Evolutionary conservation across 2,329 filamentous ascomycete genomes (phyloP).

Genomic region (Ciborinia camelliae): DNA sequence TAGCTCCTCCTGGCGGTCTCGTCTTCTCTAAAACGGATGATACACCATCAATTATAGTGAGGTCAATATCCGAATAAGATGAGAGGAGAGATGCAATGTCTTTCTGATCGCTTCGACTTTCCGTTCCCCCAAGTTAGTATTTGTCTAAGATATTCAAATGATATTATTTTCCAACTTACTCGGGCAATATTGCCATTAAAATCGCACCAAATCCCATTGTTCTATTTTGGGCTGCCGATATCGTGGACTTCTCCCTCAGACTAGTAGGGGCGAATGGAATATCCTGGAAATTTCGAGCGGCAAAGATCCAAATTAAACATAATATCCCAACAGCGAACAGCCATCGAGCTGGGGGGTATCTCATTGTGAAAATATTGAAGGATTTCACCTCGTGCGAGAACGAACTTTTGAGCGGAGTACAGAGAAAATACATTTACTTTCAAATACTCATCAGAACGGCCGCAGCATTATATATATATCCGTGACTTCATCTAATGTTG

Average conservation of each 20-base stretch:
- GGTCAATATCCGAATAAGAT: slow-evolving; percentile 5
- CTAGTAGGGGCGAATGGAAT: neutral
- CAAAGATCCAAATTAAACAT: neutral
- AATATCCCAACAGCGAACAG: neutral
- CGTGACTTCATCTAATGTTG: slow-evolving; percentile 90
- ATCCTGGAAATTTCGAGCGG: neutral
- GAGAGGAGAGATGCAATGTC: slow-evolving; percentile 3
- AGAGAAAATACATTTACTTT: slow-evolving; percentile 55
- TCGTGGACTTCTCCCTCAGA: neutral
- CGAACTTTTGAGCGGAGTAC: neutral
- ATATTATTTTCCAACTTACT: neutral
- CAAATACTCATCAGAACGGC: slow-evolving; percentile 96
- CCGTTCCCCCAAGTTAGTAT: neutral
- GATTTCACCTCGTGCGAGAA: neutral
- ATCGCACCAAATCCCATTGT: slow-evolving; percentile 8
- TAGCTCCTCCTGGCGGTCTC: neutral
- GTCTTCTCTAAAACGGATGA: neutral
- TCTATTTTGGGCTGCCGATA: neutral
- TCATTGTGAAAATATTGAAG: neutral
- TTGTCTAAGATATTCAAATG: neutral
- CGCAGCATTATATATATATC: slow-evolving; percentile 96
- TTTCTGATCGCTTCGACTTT: slow-evolving; percentile 9
- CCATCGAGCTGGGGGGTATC: neutral
- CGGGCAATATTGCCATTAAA: neutral
- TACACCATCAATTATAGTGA: neutral